Evolutionary conservation across 768 basidiomycete species (phyloP), one percentile per base, ranked within the genome.

Genomic region (Trametes coccinea): DNA sequence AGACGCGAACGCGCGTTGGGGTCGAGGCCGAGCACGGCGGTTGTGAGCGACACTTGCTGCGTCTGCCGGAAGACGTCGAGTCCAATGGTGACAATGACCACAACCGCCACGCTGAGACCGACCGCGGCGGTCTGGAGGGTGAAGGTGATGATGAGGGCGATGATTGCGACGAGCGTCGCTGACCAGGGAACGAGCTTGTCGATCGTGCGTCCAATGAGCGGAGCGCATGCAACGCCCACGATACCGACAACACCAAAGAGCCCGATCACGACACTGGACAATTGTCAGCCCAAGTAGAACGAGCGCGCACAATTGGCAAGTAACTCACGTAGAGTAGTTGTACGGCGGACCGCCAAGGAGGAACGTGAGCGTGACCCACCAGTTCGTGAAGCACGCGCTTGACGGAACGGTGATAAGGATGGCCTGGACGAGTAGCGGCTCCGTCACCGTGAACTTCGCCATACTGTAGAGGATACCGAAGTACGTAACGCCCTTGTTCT

Each of bases 181-280:
- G 88, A 85, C 92, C 92, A 95, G 0, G 89, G 88, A 0, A 90
- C 79, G 37, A 93, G 78, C 5, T 73, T 75, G 74, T 94, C 92
- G 57, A 94, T 81, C 11, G 83, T 65, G 46, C 80, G 81, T 0
- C 93, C 93, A 33, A 84, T 80, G 17, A 92, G 62, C 0, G 92
- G 92, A 0, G 88, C 88, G 56, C 84, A 73, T 7, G 85, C 75
- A 5, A 91, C 89, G 29, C 86, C 92, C 16, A 87, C 77, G 62
- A 81, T 74, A 16, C 82, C 82, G 9, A 82, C 71, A 3, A 82
- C 74, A 9, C 80, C 81, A 66, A 82, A 81, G 5, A 83, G 72
- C 48, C 82, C 82, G 59, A 81, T 82, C 17, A 74, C 71, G 27
- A 80, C 67, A 5, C 79, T 80, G 83, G 4, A 1, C 5, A 10